Conservation (phyloP, 2,329 filamentous ascomycete genomes). For the Mycogone perniciosa region DNA sequence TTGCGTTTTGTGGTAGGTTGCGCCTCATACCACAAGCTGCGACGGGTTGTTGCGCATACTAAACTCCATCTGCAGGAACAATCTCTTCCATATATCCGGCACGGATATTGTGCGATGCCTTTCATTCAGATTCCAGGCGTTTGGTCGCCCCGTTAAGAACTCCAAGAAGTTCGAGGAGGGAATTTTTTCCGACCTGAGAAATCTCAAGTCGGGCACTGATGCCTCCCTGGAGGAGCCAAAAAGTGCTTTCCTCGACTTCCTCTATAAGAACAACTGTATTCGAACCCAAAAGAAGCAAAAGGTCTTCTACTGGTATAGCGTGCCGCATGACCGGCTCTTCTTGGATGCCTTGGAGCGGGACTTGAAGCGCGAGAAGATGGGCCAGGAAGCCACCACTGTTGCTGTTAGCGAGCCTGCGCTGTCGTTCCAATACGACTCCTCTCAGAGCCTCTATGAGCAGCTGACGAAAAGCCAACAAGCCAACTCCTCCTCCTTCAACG, state of each 20-base stretch:
- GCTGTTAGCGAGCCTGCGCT: slow-evolving; percentile 94
- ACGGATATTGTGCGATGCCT: slow-evolving; percentile 98
- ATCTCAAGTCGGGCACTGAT: slow-evolving; percentile 96
- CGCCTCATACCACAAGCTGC: not conserved
- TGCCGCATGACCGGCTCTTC: slow-evolving; percentile 94
- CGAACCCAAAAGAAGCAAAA: slow-evolving; percentile 99
- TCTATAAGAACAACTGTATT: slow-evolving; percentile 99
- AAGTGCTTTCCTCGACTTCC: slow-evolving; percentile 94
- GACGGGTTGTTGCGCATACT: not conserved
- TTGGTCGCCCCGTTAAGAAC: slow-evolving; percentile 97
- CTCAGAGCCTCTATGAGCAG: slow-evolving; percentile 97
- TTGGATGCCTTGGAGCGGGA: slow-evolving; percentile 95
- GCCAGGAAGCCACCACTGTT: slow-evolving; percentile 93
- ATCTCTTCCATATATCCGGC: slow-evolving; percentile 97
- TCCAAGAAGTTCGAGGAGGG: slow-evolving; percentile 99
- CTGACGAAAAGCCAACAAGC: slow-evolving; percentile 98
- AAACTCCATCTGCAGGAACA: slow-evolving; percentile 50
- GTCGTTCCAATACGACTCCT: slow-evolving; percentile 98
- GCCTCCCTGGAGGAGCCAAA: slow-evolving; percentile 98
- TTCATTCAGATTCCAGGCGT: slow-evolving; percentile 96
- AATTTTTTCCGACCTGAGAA: slow-evolving; percentile 97
- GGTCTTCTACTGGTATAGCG: slow-evolving; percentile 99
- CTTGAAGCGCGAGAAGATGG: slow-evolving; percentile 98
- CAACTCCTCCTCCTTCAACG: slow-evolving; percentile 93
- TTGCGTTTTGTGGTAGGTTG: slow-evolving; percentile 74